These are phyloP conservation scores for Sporisorium graminicola DNA, from an alignment of 1,284 basidiomycete species.

Conservation along the genomic window DNA sequence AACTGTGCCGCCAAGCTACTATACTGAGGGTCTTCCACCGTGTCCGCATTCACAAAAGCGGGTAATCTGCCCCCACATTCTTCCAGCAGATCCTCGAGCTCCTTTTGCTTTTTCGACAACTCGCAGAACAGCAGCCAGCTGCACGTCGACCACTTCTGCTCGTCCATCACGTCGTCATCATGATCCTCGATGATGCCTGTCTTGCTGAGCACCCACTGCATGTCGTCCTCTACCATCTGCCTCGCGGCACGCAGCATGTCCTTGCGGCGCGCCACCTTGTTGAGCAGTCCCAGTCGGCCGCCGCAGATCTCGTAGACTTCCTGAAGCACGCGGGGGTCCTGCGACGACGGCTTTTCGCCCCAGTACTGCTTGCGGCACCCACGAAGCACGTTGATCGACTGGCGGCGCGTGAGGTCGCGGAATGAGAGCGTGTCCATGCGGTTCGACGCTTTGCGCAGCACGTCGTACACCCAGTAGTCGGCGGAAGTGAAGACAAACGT, in stretches of 20 bases:
- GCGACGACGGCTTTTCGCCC: constrained; percentile 49
- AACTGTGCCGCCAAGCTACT: constrained; percentile 48
- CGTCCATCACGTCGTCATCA: constrained; percentile 67
- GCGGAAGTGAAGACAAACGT: constrained; percentile 62
- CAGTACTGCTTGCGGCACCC: constrained; percentile 62
- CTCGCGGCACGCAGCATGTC: constrained; percentile 56
- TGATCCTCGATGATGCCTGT: constrained; percentile 67
- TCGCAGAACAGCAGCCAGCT: constrained; percentile 65
- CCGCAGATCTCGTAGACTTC: constrained; percentile 64
- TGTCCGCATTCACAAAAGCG: constrained; percentile 32
- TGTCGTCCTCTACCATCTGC: constrained; percentile 64
- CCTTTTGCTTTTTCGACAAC: constrained; percentile 56
- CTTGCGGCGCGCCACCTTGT: constrained; percentile 56
- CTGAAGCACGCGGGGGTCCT: constrained; percentile 47
- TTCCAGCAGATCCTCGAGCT: constrained; percentile 51
- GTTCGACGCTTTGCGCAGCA: constrained; percentile 58
- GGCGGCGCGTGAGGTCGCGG: constrained; percentile 54
- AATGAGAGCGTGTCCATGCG: constrained; percentile 66
- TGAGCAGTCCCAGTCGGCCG: constrained; percentile 59
- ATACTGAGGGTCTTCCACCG: constrained; percentile 40
- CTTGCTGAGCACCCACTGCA: constrained; percentile 65
- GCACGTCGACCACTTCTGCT: constrained; percentile 67
- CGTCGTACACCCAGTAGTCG: constrained; percentile 64
- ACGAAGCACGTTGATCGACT: constrained; percentile 57
- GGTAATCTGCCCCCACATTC: constrained; percentile 39